These are phyloP conservation scores for Ophiosphaerella herpotricha DNA, from an alignment of 2,329 filamentous ascomycete genomes.

Conservation along the genomic window DNA sequence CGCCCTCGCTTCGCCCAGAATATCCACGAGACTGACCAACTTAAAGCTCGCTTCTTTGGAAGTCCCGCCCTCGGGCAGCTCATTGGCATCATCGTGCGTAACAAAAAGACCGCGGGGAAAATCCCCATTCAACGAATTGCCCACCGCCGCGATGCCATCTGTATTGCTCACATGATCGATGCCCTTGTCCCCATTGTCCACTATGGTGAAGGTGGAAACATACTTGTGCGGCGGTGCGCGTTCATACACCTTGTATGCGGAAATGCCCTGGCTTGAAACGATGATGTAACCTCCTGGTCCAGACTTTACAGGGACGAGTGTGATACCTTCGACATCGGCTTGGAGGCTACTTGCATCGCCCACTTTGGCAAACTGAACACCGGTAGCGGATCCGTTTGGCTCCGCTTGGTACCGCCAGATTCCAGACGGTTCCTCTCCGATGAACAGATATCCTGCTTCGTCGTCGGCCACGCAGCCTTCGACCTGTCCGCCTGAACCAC, in stretches of 20 bases:
- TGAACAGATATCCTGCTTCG: conserved; percentile 55
- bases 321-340: conserved; percentile 61
- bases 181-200: conserved; percentile 47
- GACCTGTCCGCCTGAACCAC: conserved; percentile 58
- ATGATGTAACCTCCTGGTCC: conserved; percentile 56
- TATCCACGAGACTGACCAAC: conserved; percentile 41
- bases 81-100: conserved; percentile 60
- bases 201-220: conserved; percentile 56
- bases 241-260: conserved; percentile 58
- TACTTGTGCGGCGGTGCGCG: conserved; percentile 56
- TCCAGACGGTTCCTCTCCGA: conserved; percentile 58
- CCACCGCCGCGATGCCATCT: conserved; percentile 57
- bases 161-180: conserved; percentile 60
- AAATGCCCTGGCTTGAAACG: conserved; percentile 59
- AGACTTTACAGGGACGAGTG: conserved; percentile 53
- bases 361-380: conserved; percentile 48
- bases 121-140: conserved; percentile 47
- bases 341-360: conserved; percentile 54
- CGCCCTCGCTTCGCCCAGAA: conserved; percentile 28
- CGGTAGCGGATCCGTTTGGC: conserved; percentile 47
- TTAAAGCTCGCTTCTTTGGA: conserved; percentile 58
- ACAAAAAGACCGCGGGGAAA: conserved; percentile 53
- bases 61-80: conserved; percentile 53
- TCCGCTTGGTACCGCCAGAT: conserved; percentile 60
- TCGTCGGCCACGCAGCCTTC: conserved; percentile 61